A percentile compares a stretch with the other conserved stretches of the same genome.
These are phyloP conservation scores for Hypoxylon subgilvum DNA, from an alignment of 495 filamentous ascomycete species.

Conservation along the genomic window DNA sequence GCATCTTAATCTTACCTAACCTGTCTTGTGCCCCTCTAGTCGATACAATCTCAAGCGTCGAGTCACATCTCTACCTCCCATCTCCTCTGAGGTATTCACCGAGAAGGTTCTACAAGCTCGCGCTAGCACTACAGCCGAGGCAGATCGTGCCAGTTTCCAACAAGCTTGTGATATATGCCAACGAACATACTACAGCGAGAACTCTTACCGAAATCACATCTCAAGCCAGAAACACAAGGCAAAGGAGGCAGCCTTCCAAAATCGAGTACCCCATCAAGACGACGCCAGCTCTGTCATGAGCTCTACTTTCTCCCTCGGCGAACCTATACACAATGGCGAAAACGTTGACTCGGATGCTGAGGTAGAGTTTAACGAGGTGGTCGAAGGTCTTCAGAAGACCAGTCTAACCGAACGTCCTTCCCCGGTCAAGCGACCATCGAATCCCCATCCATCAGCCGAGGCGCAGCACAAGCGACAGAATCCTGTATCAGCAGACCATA, in stretches of 20 bases:
- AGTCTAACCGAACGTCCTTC: constrained; percentile 66
- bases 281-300: constrained; percentile 86
- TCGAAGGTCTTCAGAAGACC: constrained; percentile 76
- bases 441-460: constrained; percentile 60
- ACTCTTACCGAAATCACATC: constrained; percentile 91
- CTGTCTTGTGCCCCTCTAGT: constrained; percentile 52
- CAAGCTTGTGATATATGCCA: constrained; percentile 81
- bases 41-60: constrained; percentile 97
- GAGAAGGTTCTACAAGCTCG: constrained; percentile 96
- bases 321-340: constrained; percentile 66
- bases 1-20: constrained; percentile 11
- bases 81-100: constrained; percentile 90
- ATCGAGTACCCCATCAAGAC: constrained; percentile 56
- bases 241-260: constrained; percentile 55
- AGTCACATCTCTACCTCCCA: constrained; percentile 87
- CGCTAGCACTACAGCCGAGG: constrained; percentile 78
- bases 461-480: constrained; percentile 51
- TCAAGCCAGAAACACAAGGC: constrained; percentile 88
- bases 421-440: constrained; percentile 59
- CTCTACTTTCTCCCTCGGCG: constrained; percentile 88
- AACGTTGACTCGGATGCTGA: constrained; percentile 68
- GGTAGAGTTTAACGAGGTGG: constrained; percentile 76
- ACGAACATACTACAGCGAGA: constrained; percentile 94
- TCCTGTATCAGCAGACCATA: constrained; percentile 41
- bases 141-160: constrained; percentile 88